Evolutionary conservation across 2,329 filamentous ascomycete species (phyloP), one percentile per base, ranked within the genome.

Genomic region (Grosmannia serpens): DNA sequence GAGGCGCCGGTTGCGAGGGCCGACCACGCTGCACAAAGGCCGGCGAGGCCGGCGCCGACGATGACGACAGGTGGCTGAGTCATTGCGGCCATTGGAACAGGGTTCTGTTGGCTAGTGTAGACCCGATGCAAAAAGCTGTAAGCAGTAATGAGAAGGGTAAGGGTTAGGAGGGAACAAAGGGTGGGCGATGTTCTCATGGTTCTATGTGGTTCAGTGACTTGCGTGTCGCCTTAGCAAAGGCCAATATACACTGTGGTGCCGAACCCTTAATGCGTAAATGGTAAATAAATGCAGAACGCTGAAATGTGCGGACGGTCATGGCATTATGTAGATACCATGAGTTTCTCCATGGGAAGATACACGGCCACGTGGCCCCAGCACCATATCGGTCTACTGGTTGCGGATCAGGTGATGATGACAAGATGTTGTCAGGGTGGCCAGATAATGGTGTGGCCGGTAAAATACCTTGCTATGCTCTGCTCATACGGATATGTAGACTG

Each of bases 31-130:
- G 83, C 82, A 1, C 79, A 77, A 1, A 87, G 73, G 3, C 83
- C 84, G 7, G 84, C 83, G 0, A 87, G 78, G 20, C 84, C 84
- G 6, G 82, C 83, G 53, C 84, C 83, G n/a, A 87, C 78, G 1
- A 86, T 73, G 24, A 86, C 80, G 22, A 84, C 80, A 5, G 44
- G 22, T 9, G 17, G 46, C 4, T 35, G 41, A 2, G 46, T 38
- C 13, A 15, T 22, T 17, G 53, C 11, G 13, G 53, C 53, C 57
- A 59, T 59, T 5, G 52, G 20, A 27, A 24, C 15, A 3, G 17
- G 17, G 15, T 26, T 3, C 17, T 26, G 13, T 1, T 44, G 44
- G 26, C 20, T 22, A 24, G 10, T 5, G 29, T 41, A 55, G 27
- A 20, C 2, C 24, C 29, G 54, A 20, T 56, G 35, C 8, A 58